These are phyloP conservation scores for Medicago lupulina DNA, from an alignment of 306 rosid species.

Conservation along the genomic window DNA sequence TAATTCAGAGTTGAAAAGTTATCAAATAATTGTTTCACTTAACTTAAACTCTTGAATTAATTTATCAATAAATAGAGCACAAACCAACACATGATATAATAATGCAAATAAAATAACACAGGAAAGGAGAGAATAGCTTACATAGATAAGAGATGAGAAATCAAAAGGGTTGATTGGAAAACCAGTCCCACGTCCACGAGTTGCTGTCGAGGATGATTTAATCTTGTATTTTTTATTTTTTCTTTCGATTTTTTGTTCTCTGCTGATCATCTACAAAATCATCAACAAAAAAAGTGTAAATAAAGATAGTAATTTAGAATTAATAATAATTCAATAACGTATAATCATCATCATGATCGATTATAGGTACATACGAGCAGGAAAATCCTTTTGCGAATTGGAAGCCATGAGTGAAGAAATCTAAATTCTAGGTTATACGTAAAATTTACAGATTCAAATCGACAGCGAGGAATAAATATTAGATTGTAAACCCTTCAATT, in stretches of 20 bases:
- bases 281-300: conserved; percentile 19
- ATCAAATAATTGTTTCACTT: conserved; percentile 4
- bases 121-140: conserved; percentile 39
- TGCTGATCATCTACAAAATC: conserved; percentile 59
- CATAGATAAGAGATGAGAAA: conserved; percentile 94
- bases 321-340: no score
- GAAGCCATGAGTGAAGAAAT: no score
- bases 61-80: conserved; percentile 21
- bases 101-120: conserved; percentile 15
- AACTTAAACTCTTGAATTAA: conserved; percentile 9
- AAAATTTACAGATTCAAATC: no score
- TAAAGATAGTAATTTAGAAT: no score
- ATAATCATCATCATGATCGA: no score
- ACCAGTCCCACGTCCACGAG: conserved; percentile 63
- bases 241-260: conserved; percentile 56
- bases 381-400: no score
- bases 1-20: conserved; percentile 22
- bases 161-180: conserved; percentile 79
- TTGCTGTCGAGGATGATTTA: conserved; percentile 60
- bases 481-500: no score
- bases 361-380: no score
- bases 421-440: no score
- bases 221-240: no score
- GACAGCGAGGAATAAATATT: no score
- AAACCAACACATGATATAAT: neutral